Conservation (phyloP, 306 rosid genomes). For the Prunus dulcis region DNA sequence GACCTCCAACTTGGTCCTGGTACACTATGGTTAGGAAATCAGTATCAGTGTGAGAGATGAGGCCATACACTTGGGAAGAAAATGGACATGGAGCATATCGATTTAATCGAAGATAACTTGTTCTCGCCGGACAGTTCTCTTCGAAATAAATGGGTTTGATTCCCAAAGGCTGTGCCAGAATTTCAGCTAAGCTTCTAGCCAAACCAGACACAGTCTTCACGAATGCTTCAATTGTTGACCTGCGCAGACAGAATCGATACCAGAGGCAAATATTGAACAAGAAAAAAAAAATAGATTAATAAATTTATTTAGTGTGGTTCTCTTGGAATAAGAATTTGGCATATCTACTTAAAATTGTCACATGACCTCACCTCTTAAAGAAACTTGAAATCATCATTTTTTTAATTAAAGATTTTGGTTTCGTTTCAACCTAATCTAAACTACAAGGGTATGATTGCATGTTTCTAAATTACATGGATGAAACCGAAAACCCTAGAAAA, state of each 20-base stretch:
- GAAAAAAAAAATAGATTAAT: not conserved
- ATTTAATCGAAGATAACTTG: conserved; percentile 51
- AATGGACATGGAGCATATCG: conserved; percentile 69
- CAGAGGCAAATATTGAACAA: not conserved
- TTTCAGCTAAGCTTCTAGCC: conserved; percentile 49
- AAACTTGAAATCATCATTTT: no score
- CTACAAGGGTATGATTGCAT: no score
- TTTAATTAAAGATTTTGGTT: no score
- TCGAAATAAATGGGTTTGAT: conserved; percentile 39
- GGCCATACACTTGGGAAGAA: conserved; percentile 48
- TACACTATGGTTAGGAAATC: conserved; percentile 33
- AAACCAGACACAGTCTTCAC: conserved; percentile 21
- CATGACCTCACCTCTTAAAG: no score
- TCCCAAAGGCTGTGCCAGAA: conserved; percentile 50
- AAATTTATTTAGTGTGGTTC: no score
- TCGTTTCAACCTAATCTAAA: no score
- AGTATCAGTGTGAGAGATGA: conserved; percentile 60
- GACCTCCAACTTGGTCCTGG: conserved; percentile 33
- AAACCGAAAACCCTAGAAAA: no score
- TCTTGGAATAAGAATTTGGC: no score
- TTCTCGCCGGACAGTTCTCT: conserved; percentile 43
- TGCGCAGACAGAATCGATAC: not conserved
- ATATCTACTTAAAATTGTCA: no score
- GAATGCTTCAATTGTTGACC: conserved; percentile 45
- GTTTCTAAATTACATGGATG: no score